Conservation (phyloP, 2,329 filamentous ascomycete genomes). For the Alternaria infectoria region DNA sequence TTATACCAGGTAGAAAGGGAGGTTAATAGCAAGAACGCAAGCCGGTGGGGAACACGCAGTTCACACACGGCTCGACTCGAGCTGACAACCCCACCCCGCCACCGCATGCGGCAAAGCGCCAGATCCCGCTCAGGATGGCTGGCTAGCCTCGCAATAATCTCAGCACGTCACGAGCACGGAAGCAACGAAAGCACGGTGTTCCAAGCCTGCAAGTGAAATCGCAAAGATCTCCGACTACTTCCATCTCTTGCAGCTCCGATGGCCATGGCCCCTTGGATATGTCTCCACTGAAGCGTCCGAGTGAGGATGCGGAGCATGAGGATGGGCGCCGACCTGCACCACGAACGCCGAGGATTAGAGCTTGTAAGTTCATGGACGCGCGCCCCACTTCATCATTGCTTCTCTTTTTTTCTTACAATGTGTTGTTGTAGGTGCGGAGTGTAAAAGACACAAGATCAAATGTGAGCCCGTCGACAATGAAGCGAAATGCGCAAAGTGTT, state of each 20-base stretch:
- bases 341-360: slow-evolving; percentile 33
- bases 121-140: not conserved
- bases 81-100: not conserved
- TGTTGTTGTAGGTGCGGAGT: slow-evolving; percentile 35
- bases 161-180: slow-evolving; percentile 4
- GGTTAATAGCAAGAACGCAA: not conserved
- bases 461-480: slow-evolving; percentile 42
- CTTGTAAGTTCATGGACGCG: slow-evolving; percentile 26
- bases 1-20: not conserved
- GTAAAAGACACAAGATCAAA: slow-evolving; percentile 46
- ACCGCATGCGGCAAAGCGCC: not conserved
- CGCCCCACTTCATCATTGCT: not conserved
- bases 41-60: not conserved
- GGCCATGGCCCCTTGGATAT: slow-evolving; percentile 72
- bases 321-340: slow-evolving; percentile 36
- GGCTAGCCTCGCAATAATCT: slow-evolving; percentile 3
- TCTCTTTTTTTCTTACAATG: not conserved
- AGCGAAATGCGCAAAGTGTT: slow-evolving; percentile 42
- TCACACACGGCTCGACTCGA: not conserved
- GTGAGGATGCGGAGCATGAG: slow-evolving; percentile 37
- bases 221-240: slow-evolving; percentile 16
- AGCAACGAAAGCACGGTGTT: not conserved
- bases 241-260: slow-evolving; percentile 19
- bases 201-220: not conserved
- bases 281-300: slow-evolving; percentile 55